These are phyloP conservation scores for Chamaecyparis obtusa DNA, from an alignment of 75 land plant genomes.

Conservation along the genomic window DNA sequence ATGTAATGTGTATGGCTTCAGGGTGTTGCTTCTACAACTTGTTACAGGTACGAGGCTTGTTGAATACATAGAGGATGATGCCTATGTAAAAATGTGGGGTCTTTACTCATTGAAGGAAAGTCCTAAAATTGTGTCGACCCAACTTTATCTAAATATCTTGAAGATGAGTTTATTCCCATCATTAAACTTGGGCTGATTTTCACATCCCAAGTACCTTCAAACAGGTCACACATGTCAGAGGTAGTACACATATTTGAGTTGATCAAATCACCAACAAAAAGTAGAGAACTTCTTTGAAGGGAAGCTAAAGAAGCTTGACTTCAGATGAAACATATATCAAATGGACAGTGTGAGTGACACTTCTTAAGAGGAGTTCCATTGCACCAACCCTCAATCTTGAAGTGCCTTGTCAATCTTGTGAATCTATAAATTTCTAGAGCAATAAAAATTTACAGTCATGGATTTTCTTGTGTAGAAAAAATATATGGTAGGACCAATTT, in stretches of 20 bases:
- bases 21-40: slow-evolving; percentile 78
- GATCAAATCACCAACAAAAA: slow-evolving; percentile 58
- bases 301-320: not conserved
- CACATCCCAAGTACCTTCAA: slow-evolving; percentile 97
- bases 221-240: slow-evolving; percentile 86
- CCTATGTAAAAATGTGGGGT: slow-evolving; percentile 75
- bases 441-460: not conserved
- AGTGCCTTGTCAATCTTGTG: not conserved
- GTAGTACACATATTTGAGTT: slow-evolving; percentile 94
- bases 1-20: slow-evolving; percentile 96
- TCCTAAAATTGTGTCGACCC: slow-evolving; percentile 73
- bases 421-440: slow-evolving; percentile 1
- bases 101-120: slow-evolving; percentile 73
- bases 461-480: not conserved
- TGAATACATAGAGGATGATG: slow-evolving; percentile 98
- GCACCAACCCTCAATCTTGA: slow-evolving; percentile 8
- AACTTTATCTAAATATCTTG: slow-evolving; percentile 46
- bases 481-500: not conserved
- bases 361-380: slow-evolving; percentile 11
- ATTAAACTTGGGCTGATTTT: slow-evolving; percentile 93
- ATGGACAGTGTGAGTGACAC: slow-evolving; percentile 10
- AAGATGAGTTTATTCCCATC: slow-evolving; percentile 81
- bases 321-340: not conserved
- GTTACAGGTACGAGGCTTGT: slow-evolving; percentile 88
- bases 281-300: slow-evolving; percentile 20